Evolutionary conservation across 495 filamentous ascomycete genomes (phyloP).

Genomic region (Hypomontagnella monticulosa): DNA sequence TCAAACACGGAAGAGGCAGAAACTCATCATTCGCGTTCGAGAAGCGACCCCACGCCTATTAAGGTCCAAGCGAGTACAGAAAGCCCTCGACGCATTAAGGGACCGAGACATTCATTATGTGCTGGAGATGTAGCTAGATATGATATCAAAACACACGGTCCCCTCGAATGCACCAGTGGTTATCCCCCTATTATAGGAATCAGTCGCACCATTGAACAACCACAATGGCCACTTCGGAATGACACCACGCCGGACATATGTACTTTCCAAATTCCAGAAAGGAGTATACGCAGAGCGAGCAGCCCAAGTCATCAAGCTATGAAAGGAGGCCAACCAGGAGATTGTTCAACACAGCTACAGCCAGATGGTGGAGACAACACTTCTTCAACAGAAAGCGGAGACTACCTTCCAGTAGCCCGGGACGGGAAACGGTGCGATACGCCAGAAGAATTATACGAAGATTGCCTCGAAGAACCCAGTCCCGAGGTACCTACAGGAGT

Average conservation of each 20-base stretch:
- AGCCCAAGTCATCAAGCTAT: background rate
- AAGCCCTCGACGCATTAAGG: background rate
- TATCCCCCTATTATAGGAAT: too few species aligned
- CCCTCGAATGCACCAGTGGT: too few species aligned
- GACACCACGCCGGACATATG: background rate
- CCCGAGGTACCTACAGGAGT: background rate
- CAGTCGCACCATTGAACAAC: too few species aligned
- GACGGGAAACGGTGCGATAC: too few species aligned
- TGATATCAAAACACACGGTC: background rate
- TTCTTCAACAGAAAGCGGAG: background rate
- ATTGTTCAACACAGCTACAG: too few species aligned
- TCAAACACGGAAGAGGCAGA: background rate
- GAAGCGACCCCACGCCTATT: background rate
- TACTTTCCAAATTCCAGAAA: background rate
- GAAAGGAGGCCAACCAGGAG: background rate
- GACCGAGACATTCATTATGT: background rate
- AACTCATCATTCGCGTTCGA: background rate
- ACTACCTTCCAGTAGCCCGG: too few species aligned
- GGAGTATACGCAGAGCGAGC: background rate
- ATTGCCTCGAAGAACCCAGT: background rate
- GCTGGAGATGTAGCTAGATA: background rate
- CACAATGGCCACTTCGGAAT: background rate
- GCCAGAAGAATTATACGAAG: background rate
- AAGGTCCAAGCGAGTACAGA: too few species aligned
- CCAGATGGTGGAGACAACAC: background rate